Evolutionary conservation across 1,284 basidiomycete genomes (phyloP), one percentile per base, ranked within the genome.

Genomic region (Naganishia liquefaciens): DNA sequence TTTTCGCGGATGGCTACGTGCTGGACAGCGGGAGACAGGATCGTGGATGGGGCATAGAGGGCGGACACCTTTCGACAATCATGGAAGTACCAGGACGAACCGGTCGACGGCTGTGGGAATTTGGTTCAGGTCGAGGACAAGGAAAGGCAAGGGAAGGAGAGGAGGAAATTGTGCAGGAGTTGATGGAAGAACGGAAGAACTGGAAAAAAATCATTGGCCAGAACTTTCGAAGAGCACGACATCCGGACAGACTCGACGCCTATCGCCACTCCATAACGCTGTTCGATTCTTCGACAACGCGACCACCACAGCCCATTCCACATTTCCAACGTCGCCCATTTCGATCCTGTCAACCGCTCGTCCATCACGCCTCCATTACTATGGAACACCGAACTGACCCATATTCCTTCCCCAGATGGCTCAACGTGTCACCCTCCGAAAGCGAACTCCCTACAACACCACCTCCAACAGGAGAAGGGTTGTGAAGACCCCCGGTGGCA

Each of bases 351-450:
- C 30, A 58, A 60, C 57, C 57, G 46, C 57, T 50, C 43, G 33
- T 60, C 30, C 46, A 39, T 1, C 33, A 37, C 13, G n/a, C 42
- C 30, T 27, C 21, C 3, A 30, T 39, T 13, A 4, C 30, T 9
- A 5, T 33, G 21, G 13, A 1, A 23, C 51, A 5, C 30, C 27
- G 17, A 11, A n/a, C 19, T 53, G 27, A 50, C 57, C 49, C 46
- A 17, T 60, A 43, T 25, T 17, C 43, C 19, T 28, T 17, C 9
- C 21, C 10, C 19, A 60, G 57, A 96, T 98, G 94, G 93, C 92
- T 82, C 92, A 97, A 88, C 93, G 95, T 80, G 94, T 99, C 77
- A 97, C 94, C 75, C 91, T 99, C 83, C 91, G 96, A 84, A 99
- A 95, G 84, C 91, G 95, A 80, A 90, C 90, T 75, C 89, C 94